A percentile compares a stretch with the other conserved stretches of the same genome.
phyloP scores from a whole-genome alignment of 2,329 filamentous ascomycete species.

The Aureobasidium sp. region DNA sequence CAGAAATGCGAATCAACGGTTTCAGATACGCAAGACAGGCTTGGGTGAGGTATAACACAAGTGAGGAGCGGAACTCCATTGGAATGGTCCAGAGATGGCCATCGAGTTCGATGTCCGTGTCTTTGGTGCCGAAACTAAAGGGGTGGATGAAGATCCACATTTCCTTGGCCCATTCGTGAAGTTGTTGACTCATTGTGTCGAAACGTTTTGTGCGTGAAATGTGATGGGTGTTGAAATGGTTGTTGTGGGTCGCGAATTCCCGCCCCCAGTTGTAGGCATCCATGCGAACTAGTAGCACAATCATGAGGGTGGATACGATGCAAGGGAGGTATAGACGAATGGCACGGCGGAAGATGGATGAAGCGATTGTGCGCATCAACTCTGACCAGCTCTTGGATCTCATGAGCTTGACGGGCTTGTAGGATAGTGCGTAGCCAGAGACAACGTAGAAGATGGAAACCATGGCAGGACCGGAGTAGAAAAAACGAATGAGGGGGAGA shows the following conservation, averaged over 20 bases:
- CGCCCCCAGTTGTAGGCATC: neutral
- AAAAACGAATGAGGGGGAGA: constrained; percentile 48
- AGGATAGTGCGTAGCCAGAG: constrained; percentile 54
- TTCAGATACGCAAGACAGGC: neutral
- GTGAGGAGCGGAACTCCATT: neutral
- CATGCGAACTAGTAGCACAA: neutral
- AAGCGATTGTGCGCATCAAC: constrained; percentile 19
- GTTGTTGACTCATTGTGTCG: neutral
- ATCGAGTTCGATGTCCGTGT: neutral
- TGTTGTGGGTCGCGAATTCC: neutral
- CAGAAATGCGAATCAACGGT: neutral
- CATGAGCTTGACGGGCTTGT: constrained; percentile 27
- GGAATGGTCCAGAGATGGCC: neutral
- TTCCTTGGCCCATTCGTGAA: neutral
- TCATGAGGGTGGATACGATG: neutral
- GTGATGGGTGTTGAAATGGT: too few species aligned
- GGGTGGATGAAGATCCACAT: neutral
- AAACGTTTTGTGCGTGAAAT: too few species aligned
- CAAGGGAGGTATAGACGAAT: neutral
- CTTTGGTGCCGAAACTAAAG: neutral
- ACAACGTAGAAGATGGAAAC: constrained; percentile 58
- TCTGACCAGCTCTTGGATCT: constrained; percentile 24
- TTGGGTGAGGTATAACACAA: neutral
- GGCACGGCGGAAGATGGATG: neutral
- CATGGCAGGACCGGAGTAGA: constrained; percentile 50